Percentiles rank a stretch among this genome's conserved stretches.
phyloP scores from a whole-genome alignment of 805 yeast species.

The Myxozyma udenii region DNA sequence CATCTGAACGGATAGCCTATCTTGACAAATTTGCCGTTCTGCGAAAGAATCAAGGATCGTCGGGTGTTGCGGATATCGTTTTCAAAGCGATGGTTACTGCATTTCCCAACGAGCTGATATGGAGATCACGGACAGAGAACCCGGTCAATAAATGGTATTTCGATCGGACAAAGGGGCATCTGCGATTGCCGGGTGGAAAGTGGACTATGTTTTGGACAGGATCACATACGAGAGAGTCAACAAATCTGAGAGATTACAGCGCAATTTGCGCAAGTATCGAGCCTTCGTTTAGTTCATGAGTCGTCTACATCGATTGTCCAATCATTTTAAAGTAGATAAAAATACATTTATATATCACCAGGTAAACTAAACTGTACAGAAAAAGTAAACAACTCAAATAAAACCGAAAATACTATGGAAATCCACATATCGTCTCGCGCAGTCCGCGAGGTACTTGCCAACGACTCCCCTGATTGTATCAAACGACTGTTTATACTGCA shows the following conservation, averaged over 20 bases:
- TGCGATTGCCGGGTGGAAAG: slow-evolving; percentile 9
- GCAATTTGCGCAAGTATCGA: slow-evolving; percentile 55
- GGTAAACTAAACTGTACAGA: too few species aligned
- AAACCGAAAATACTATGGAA: slow-evolving; percentile 66
- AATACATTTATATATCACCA: background rate
- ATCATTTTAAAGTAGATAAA: too few species aligned
- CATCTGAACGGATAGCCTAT: slow-evolving; percentile 55
- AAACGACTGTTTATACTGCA: slow-evolving; percentile 69
- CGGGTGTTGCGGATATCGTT: slow-evolving; percentile 90
- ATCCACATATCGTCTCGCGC: slow-evolving; percentile 87
- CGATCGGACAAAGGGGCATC: slow-evolving; percentile 58
- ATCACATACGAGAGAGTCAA: slow-evolving; percentile 25
- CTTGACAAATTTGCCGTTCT: slow-evolving; percentile 92
- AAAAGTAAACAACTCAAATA: too few species aligned
- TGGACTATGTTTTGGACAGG: slow-evolving; percentile 27
- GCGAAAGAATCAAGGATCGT: slow-evolving; percentile 77
- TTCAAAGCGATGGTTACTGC: slow-evolving; percentile 45
- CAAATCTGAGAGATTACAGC: slow-evolving; percentile 48
- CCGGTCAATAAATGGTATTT: slow-evolving; percentile 98
- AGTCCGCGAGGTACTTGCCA: slow-evolving; percentile 67
- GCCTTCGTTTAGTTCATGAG: slow-evolving; percentile 46
- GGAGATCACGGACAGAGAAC: slow-evolving; percentile 85
- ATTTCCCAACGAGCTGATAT: slow-evolving; percentile 70
- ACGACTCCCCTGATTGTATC: slow-evolving; percentile 55
- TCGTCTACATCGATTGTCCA: background rate